phyloP scores from a whole-genome alignment of 257 asterid genomes.

The Ligustrum vulgare region DNA sequence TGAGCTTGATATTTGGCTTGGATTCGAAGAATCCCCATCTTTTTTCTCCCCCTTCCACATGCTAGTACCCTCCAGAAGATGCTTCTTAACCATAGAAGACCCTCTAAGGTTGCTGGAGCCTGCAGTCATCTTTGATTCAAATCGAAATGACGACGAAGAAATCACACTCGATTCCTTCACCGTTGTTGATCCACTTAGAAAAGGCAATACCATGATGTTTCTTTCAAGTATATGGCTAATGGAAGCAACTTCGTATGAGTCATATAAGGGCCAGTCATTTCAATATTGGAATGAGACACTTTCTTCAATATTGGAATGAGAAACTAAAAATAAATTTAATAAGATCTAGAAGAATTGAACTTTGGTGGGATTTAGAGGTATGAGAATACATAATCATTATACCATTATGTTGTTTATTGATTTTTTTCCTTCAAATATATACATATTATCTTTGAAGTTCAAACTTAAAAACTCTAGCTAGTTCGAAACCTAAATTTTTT shows the following conservation, averaged over 20 bases:
- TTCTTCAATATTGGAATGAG: too few relatives aligned
- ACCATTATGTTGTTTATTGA: too few relatives aligned
- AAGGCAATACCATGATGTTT: slow-evolving; percentile 43
- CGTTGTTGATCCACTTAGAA: slow-evolving; percentile 30
- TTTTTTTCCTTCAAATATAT: too few relatives aligned
- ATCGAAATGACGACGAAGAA: slow-evolving; percentile 3
- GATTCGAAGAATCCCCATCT: slow-evolving; percentile 9
- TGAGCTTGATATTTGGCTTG: neutral
- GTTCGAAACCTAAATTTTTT: too few relatives aligned
- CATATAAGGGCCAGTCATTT: slow-evolving; percentile 46
- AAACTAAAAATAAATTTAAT: too few relatives aligned
- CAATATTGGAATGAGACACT: too few relatives aligned
- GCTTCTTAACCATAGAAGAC: slow-evolving; percentile 18
- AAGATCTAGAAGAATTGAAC: too few relatives aligned
- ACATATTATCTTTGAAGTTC: too few relatives aligned
- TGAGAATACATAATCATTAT: too few relatives aligned
- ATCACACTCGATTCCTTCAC: neutral
- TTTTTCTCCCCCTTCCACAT: slow-evolving; percentile 23
- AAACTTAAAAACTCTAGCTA: too few relatives aligned
- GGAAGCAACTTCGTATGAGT: slow-evolving; percentile 35
- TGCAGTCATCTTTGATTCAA: neutral
- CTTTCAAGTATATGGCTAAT: slow-evolving; percentile 34
- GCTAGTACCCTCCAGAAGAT: neutral
- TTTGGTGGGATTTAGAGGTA: too few relatives aligned
- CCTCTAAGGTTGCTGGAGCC: slow-evolving; percentile 10